These are phyloP conservation scores for Periconia sp. DNA, from an alignment of 2,329 filamentous ascomycete species.

Conservation along the genomic window DNA sequence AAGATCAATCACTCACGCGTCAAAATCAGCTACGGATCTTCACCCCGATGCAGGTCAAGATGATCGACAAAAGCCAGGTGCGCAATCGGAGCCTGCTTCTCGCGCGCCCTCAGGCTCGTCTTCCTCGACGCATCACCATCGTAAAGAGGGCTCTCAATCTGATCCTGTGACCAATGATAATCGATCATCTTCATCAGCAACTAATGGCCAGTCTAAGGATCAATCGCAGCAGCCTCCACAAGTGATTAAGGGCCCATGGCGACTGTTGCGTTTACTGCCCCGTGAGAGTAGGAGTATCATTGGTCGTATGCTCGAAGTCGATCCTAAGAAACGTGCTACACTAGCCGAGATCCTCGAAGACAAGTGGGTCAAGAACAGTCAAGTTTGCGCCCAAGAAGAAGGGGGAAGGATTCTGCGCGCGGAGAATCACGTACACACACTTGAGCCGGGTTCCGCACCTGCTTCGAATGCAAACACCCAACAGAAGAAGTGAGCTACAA, in stretches of 20 bases:
- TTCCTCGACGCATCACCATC: conserved; percentile 26
- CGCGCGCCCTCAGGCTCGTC: conserved; percentile 35
- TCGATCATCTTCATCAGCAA: conserved; percentile 10
- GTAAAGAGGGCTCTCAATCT: conserved; percentile 25
- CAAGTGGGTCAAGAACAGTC: conserved; percentile 82
- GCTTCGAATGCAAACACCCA: conserved; percentile 33
- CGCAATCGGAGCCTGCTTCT: conserved; percentile 46
- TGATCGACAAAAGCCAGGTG: conserved; percentile 25
- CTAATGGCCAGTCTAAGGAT: conserved; percentile 50
- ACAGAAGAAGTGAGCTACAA: conserved; percentile 35
- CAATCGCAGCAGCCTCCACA: conserved; percentile 59
- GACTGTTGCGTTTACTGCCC: conserved; percentile 82
- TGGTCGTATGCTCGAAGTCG: conserved; percentile 86
- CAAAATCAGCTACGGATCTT: conserved; percentile 36
- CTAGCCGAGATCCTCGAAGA: conserved; percentile 86
- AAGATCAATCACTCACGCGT: conserved; percentile 31
- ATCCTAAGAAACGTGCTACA: conserved; percentile 78
- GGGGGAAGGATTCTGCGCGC: conserved; percentile 72
- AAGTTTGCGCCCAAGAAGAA: conserved; percentile 79
- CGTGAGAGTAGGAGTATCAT: conserved; percentile 89
- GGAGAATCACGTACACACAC: conserved; percentile 77
- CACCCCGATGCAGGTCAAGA: conserved; percentile 43
- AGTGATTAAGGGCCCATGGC: conserved; percentile 89
- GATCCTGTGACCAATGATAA: conserved; percentile 17
- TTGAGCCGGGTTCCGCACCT: conserved; percentile 64